Evolutionary conservation across 2,329 filamentous ascomycete species (phyloP), one percentile per base, ranked within the genome.

Genomic region (Ceratocystis eucalypticola): DNA sequence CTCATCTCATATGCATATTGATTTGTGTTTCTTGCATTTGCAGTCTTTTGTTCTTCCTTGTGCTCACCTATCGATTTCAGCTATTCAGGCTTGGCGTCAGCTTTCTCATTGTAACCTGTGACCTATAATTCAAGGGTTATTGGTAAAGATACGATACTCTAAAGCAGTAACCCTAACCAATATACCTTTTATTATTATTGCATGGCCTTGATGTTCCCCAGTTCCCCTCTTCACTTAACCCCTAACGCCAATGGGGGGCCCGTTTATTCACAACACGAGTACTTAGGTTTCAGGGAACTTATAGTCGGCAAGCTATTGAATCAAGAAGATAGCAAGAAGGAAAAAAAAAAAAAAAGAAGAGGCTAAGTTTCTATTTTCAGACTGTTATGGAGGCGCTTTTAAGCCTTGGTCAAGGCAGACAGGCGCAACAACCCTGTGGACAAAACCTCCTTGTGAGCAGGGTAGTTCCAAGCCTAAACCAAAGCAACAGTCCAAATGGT

Each of bases 391-490:
- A 10, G 25, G 12, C 28, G 1, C 15, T 25, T 59, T 30, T 59
- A 20, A 59, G 53, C 53, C 53, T n/a, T 20, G 53, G 28, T 37
- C 53, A 59, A 59, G 53, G 53, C 53, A 59, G 53, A 59, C 28
- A 57, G 25, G 28, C 53, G 8, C 25, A n/a, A 12, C 2, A 41
- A 12, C 37, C 37, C 37, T 12, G 37, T 37, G 10, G 10, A 10
- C 33, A 12, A 10, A 37, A 37, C n/a, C 12, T 8, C 15, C 12
- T 57, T 33, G 25, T n/a, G 28, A 20, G 8, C 53, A 37, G 53
- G 53, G 28, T n/a, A 25, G 1, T 30, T 33, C 53, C 28, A 30
- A 1, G 22, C 8, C 37, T 41, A 41, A 3, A 37, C 20, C 28
- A 59, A 37, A 37, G 53, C 53, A n/a, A n/a, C 17, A 17, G 4